Base-by-base conservation (phyloP, 1,139 yeast species). In the Debaryomyces psychrophilus region DNA sequence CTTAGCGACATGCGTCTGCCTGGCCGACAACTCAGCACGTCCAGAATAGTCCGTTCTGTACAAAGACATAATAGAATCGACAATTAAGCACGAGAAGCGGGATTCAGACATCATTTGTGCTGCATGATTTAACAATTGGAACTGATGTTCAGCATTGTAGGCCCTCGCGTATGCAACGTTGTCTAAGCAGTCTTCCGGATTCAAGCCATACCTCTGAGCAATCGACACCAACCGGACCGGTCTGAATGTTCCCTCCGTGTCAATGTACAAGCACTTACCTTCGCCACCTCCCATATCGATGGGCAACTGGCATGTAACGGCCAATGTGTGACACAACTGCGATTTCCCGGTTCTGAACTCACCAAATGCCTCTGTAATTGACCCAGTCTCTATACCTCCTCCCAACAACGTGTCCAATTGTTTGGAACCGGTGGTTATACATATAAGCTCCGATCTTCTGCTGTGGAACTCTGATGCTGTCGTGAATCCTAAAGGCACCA, bases 281-380 rank as follows among this genome's bases (percentile, higher is more conserved):
- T 93, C 99, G 43, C 98, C 99, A 48, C 99, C 99, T 37, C 98
- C 98, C 89, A 89, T 87, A 62, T 93, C 98, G 41, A 93, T 83
- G 3, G 99, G 99, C 48, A 93, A 73, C 67, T 93, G 99, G 64
- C 98, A 93, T 2, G 98, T 92, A 8, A 95, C 97, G 0, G 98
- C 97, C 51, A 95, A 75, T 1, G 99, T 95, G 64, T 95, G 99
- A 67, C 99, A 95, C 44, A 93, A 71, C 70, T 93, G 99, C 5
- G 97, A 90, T 65, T 93, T 93, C 42, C 99, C 99, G 1, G 99
- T 93, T 69, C 99, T 83, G 65, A 92, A 95, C 68, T 93, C 99
- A 36, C 99, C 99, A 72, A 90, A 93, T 8, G 92, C 82, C 67
- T 93, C 99, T 0, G 99, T 93, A 55, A 95, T 87, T 1, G 96